phyloP scores from a whole-genome alignment of 768 basidiomycete genomes.

The Leucosporidium yakuticum region DNA sequence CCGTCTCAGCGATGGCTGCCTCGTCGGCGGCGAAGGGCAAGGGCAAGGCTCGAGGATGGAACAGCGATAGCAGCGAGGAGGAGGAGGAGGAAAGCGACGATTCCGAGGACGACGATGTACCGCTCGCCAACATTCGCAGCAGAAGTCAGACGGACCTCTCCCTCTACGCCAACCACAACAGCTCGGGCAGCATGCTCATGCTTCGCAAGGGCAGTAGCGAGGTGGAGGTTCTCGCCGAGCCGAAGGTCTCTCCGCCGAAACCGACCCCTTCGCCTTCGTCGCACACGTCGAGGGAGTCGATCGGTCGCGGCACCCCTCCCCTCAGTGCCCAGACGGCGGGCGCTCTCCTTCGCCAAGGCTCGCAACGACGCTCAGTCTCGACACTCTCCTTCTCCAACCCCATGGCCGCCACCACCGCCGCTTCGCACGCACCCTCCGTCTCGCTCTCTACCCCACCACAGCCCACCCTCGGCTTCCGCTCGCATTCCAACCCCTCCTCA shows the following conservation, averaged over 20 bases:
- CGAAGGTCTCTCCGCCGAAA: no score
- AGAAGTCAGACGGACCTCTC: slow-evolving; percentile 23
- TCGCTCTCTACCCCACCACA: slow-evolving; percentile 5
- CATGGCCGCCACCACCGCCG: neutral
- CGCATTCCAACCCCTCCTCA: slow-evolving; percentile 24
- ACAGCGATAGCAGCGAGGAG: slow-evolving; percentile 29
- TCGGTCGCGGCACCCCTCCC: no score
- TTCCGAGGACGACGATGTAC: slow-evolving; percentile 27
- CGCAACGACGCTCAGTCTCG: slow-evolving; percentile 27
- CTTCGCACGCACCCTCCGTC: neutral
- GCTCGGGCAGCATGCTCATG: no score
- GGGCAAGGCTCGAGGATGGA: slow-evolving; percentile 1
- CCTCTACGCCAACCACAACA: neutral
- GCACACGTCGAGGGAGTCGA: no score
- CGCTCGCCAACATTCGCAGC: slow-evolving; percentile 20
- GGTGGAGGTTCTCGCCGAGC: slow-evolving; percentile 13
- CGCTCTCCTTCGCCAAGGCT: neutral
- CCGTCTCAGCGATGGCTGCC: neutral
- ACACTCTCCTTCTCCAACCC: slow-evolving; percentile 21
- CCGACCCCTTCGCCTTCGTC: no score
- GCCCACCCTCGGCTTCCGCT: slow-evolving; percentile 7
- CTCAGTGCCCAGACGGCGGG: neutral
- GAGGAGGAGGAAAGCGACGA: neutral
- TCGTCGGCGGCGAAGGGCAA: neutral
- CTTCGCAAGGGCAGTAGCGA: neutral